Conservation (phyloP, 345 rosid species). For the Eucalyptus tenuipes region DNA sequence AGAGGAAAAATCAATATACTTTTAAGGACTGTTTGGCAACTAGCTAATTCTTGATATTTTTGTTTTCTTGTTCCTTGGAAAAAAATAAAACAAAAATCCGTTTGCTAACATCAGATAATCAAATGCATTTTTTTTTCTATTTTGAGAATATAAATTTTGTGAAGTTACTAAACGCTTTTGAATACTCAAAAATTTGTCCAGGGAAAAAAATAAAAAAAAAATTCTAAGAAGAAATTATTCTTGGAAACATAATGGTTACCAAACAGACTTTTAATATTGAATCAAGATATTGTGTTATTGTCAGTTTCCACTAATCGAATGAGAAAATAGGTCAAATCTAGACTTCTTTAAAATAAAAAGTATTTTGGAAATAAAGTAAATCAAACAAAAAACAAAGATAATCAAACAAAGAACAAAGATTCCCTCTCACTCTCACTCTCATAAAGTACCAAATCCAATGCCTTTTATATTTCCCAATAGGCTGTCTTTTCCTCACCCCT, state of each 20-base stretch:
- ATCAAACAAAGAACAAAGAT: not conserved
- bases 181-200: accelerated
- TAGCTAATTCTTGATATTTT: too few species aligned
- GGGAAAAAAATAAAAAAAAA: too few species aligned
- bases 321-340: not conserved
- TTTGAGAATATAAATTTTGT: accelerated
- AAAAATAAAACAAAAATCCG: too few species aligned
- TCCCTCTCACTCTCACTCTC: not conserved
- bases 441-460: not conserved
- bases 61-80: accelerated
- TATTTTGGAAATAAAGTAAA: not conserved
- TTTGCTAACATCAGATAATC: too few species aligned
- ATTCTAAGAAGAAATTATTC: too few species aligned
- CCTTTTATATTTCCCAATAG: not conserved
- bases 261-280: too few species aligned
- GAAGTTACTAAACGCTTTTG: accelerated
- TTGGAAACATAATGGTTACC: accelerated
- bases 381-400: too few species aligned
- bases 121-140: too few species aligned
- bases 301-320: accelerated
- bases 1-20: not conserved
- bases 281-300: too few species aligned
- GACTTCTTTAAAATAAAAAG: not conserved
- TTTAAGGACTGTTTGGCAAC: not conserved
- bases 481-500: not conserved